A percentile compares a stretch with the other conserved stretches of the same genome.
phyloP scores from a whole-genome alignment of 805 yeast genomes.

The Candida andamanensis region DNA sequence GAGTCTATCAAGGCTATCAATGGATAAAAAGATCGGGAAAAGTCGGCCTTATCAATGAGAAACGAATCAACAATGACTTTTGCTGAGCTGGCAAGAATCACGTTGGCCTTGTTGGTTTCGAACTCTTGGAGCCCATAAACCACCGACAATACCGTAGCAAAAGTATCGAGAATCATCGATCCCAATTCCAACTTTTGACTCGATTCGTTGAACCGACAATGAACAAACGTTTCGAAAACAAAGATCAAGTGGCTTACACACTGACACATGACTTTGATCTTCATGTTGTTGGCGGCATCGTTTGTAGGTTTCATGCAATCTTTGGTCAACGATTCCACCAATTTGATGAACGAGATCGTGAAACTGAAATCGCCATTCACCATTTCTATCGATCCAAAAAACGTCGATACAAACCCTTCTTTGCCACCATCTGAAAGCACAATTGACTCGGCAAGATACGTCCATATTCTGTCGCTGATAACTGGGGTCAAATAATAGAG shows the following conservation, averaged over 20 bases:
- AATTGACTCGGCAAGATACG: slow-evolving; percentile 63
- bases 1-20: slow-evolving; percentile 46
- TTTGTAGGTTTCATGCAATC: slow-evolving; percentile 33
- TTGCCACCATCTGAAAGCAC: slow-evolving; percentile 54
- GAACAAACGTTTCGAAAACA: slow-evolving; percentile 67
- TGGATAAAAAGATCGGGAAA: slow-evolving; percentile 50
- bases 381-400: slow-evolving; percentile 70
- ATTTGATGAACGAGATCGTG: slow-evolving; percentile 53
- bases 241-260: slow-evolving; percentile 54
- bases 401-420: slow-evolving; percentile 57
- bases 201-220: slow-evolving; percentile 59
- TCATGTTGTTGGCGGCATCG: slow-evolving; percentile 6
- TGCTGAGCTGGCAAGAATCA: slow-evolving; percentile 48
- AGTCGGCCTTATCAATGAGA: slow-evolving; percentile 45
- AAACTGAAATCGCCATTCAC: slow-evolving; percentile 63
- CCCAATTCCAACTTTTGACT: slow-evolving; percentile 62
- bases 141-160: slow-evolving; percentile 48
- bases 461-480: slow-evolving; percentile 71
- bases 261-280: slow-evolving; percentile 46
- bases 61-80: slow-evolving; percentile 50
- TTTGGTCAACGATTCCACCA: slow-evolving; percentile 49
- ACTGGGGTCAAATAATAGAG: slow-evolving; percentile 44
- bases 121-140: slow-evolving; percentile 41
- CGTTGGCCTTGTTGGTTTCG: slow-evolving; percentile 35
- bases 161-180: slow-evolving; percentile 45